Base-by-base conservation (phyloP, 2,329 filamentous ascomycete genomes). In the Pseudohalonectria lignicola region DNA sequence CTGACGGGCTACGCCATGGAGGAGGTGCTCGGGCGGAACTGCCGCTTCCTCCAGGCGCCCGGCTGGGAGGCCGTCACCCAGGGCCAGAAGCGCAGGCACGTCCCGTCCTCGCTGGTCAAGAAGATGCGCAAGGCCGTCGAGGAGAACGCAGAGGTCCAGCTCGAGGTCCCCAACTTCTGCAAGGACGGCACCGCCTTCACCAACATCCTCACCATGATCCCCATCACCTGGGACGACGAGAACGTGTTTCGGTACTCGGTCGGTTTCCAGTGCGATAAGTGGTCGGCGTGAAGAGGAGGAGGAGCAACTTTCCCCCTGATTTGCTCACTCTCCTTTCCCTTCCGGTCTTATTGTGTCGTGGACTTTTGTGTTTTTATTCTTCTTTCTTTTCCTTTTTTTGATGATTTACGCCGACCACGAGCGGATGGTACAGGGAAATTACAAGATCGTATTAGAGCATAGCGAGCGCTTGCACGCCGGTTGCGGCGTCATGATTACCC, bases 131-230 rank as follows among this genome's bases (percentile, higher is more conserved):
- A 60, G 21, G 64, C 71, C 2, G 52, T 75, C 17, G 54, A 61
- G n/a, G 43, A 49, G 3, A 59, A 62, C 31, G 41, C 52, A 21
- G 72, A 76, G 50, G 49, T 73, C 5, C 65, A 71, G 39, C 46
- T 71, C 4, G 51, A 62, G 26, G 54, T 94, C 12, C 79, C 81
- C 53, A 94, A 94, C 53, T 94, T 88, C 55, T 76, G 82, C 45
- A 84, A 86, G 60, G 79, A 83, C 36, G 86, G 87, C 1, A 73
- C 85, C 48, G 69, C 70, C 0, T 94, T 94, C 52, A 80, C 80
- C 66, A 94, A 94, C 48, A 54, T 88, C 11, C 65, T 94, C 37
- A 86, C 82, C n/a, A 86, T 93, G 66, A 83, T 94, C 38, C 86
- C 86, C 0, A 76, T 94, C 25, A 63, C 66, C 2, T 82, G 78